These are phyloP conservation scores for Chimonanthus praecox DNA, from an alignment of 164 flowering plant genomes.

Conservation along the genomic window DNA sequence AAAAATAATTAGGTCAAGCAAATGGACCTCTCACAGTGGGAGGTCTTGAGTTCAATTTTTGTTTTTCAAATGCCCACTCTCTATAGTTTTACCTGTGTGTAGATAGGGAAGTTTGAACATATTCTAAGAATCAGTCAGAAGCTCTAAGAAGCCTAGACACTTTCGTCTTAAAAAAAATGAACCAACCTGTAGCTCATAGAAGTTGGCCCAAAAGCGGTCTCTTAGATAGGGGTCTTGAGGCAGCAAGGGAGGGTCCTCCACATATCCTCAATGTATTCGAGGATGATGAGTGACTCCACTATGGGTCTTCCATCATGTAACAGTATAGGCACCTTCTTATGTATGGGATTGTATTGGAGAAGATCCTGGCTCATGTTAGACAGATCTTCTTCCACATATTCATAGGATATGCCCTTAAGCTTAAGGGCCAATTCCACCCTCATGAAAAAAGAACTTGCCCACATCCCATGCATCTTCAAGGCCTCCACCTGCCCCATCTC, in stretches of 20 bases:
- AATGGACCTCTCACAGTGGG: no score
- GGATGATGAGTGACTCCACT: not conserved
- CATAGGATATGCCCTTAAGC: constrained; percentile 8
- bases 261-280: not conserved
- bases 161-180: no score
- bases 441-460: constrained; percentile 4
- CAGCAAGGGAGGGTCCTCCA: not conserved
- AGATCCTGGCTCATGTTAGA: not conserved
- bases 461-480: constrained; percentile 9
- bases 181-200: no score
- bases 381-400: constrained; percentile 1
- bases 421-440: constrained; percentile 12
- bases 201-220: no score
- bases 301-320: constrained; percentile 2
- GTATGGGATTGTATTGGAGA: not conserved
- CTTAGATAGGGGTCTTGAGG: no score
- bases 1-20: no score
- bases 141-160: no score
- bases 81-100: no score
- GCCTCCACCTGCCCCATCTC: not conserved
- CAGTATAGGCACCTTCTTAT: not conserved
- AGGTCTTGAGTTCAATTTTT: no score
- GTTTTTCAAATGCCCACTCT: no score
- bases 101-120: no score
- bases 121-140: no score